A percentile compares a stretch with the other conserved stretches of the same genome.
Evolutionary conservation across 2,329 filamentous ascomycete genomes (phyloP).

Genomic region (Aspergillus alliaceus): DNA sequence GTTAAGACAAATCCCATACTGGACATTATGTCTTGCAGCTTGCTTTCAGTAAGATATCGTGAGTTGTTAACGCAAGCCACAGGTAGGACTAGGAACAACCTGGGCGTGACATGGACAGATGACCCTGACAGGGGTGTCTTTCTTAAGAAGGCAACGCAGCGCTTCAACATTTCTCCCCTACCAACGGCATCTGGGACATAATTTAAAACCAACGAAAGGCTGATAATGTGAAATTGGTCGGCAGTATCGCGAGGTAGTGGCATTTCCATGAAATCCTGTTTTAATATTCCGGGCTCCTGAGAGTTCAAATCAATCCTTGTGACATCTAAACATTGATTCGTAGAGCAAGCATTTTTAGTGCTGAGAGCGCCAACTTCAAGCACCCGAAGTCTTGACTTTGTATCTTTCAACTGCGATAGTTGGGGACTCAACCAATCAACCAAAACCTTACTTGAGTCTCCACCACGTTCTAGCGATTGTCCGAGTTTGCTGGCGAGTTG

Average conservation of each 20-base stretch:
- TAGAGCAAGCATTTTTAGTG: slow-evolving; percentile 79
- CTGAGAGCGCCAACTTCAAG: slow-evolving; percentile 90
- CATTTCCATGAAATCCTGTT: slow-evolving; percentile 93
- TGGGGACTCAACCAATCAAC: slow-evolving; percentile 56
- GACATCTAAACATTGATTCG: slow-evolving; percentile 68
- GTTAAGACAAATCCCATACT: slow-evolving; percentile 70
- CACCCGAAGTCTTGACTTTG: slow-evolving; percentile 56
- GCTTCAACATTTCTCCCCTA: slow-evolving; percentile 81
- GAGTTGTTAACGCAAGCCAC: slow-evolving; percentile 87
- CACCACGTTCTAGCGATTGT: slow-evolving; percentile 60
- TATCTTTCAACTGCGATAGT: slow-evolving; percentile 23
- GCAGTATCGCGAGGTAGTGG: slow-evolving; percentile 63
- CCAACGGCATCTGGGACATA: slow-evolving; percentile 77
- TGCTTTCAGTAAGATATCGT: slow-evolving; percentile 75
- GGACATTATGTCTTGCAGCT: slow-evolving; percentile 71
- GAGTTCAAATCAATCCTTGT: slow-evolving; percentile 88
- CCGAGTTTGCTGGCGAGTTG: slow-evolving; percentile 64
- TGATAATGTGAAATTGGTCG: slow-evolving; percentile 83
- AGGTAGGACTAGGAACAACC: slow-evolving; percentile 85
- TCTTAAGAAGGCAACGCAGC: slow-evolving; percentile 70
- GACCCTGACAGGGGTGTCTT: slow-evolving; percentile 16
- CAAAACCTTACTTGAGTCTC: slow-evolving; percentile 62
- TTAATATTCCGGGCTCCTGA: slow-evolving; percentile 71
- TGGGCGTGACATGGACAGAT: slow-evolving; percentile 40
- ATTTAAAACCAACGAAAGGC: slow-evolving; percentile 88